Conservation (phyloP, 768 basidiomycete genomes). For the Boletus subcaerulescens region DNA sequence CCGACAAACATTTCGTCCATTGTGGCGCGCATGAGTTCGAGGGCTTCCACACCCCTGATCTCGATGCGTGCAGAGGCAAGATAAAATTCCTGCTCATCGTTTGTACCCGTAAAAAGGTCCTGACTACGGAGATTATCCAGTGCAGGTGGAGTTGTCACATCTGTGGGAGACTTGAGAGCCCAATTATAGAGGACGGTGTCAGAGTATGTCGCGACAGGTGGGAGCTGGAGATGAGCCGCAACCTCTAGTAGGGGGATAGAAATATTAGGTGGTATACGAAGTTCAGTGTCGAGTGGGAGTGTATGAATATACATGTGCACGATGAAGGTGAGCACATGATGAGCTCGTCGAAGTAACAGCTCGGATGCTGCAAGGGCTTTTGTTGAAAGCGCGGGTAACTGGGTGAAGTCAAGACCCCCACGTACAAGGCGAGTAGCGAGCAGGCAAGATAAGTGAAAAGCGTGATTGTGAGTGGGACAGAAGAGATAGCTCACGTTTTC, state of each 20-base stretch:
- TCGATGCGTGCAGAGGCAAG: constrained; percentile 85
- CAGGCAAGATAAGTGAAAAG: background rate
- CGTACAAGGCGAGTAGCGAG: background rate
- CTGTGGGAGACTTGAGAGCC: constrained; percentile 35
- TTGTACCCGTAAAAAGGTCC: constrained; percentile 73
- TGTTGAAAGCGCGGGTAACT: constrained; percentile 57
- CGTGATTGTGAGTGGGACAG: background rate
- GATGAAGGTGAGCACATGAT: constrained; percentile 69
- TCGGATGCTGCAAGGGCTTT: constrained; percentile 48
- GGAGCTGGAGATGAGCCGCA: constrained; percentile 68
- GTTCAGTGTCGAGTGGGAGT: constrained; percentile 44
- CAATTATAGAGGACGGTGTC: constrained; percentile 93
- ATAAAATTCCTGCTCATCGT: constrained; percentile 86
- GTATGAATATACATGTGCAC: constrained; percentile 79
- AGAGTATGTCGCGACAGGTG: constrained; percentile 87
- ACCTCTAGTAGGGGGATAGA: constrained; percentile 74
- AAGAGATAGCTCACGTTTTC: constrained; percentile 37
- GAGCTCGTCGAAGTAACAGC: constrained; percentile 62
- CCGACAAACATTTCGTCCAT: constrained; percentile 89
- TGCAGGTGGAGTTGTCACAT: constrained; percentile 33
- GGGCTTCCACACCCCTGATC: constrained; percentile 76
- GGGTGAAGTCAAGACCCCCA: background rate
- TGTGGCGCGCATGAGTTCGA: constrained; percentile 79
- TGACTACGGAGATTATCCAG: constrained; percentile 60
- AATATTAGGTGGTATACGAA: constrained; percentile 67